A percentile compares a stretch with the other conserved stretches of the same genome.
Evolutionary conservation across 2,329 filamentous ascomycete species (phyloP).

Genomic region (Alternaria dauci): DNA sequence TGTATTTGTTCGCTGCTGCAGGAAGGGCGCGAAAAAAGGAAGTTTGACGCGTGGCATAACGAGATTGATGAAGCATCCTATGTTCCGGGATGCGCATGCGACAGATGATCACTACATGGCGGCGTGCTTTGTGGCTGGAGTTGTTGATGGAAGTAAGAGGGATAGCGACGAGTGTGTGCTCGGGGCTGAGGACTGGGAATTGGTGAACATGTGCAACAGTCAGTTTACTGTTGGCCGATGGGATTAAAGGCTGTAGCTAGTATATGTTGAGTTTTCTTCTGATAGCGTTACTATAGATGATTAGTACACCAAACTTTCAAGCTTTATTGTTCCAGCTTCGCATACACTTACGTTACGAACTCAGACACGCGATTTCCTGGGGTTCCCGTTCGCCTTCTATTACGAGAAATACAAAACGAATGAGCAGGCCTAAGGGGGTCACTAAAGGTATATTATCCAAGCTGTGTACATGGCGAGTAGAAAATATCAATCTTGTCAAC

Average conservation of each 20-base stretch:
- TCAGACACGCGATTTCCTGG: background rate
- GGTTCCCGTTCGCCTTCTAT: background rate
- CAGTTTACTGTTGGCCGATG: conserved; percentile 44
- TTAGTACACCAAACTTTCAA: background rate
- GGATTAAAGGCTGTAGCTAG: conserved; percentile 12
- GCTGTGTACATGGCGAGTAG: background rate
- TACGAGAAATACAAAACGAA: background rate
- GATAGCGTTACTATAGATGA: background rate
- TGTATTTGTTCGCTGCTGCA: conserved; percentile 60
- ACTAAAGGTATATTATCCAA: background rate
- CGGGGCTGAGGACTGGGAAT: conserved; percentile 45
- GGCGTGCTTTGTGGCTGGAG: conserved; percentile 69
- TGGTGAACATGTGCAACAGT: conserved; percentile 48
- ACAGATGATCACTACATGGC: conserved; percentile 77
- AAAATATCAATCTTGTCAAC: background rate
- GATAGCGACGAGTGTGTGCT: conserved; percentile 34
- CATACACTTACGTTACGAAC: background rate
- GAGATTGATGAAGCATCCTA: conserved; percentile 72
- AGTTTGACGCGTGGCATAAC: conserved; percentile 63
- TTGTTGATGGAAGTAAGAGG: conserved; percentile 33
- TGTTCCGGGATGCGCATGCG: conserved; percentile 71
- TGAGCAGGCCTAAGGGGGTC: background rate
- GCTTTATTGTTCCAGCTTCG: background rate
- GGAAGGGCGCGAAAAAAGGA: conserved; percentile 57
- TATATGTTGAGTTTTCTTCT: background rate